These are phyloP conservation scores for Talaromyces sp. DNA, from an alignment of 2,329 filamentous ascomycete species.

Conservation along the genomic window DNA sequence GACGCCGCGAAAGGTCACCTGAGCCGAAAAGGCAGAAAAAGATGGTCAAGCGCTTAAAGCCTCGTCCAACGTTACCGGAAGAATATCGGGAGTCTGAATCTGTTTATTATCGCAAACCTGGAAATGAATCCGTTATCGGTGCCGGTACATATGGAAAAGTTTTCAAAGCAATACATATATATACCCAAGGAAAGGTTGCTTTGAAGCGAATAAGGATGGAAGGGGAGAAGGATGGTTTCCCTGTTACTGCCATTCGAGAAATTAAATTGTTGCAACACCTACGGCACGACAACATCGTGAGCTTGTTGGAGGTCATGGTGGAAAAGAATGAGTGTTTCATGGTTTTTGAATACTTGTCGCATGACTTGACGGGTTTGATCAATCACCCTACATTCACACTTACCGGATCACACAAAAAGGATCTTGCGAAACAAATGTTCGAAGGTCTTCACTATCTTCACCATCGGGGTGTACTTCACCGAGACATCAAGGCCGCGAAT, in stretches of 20 bases:
- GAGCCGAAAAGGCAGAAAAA: slow-evolving; percentile 59
- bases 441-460: slow-evolving; percentile 92
- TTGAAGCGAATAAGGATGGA: slow-evolving; percentile 99
- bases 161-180: slow-evolving; percentile 80
- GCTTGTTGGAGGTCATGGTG: slow-evolving; percentile 96
- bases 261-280: slow-evolving; percentile 95
- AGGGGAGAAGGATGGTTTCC: slow-evolving; percentile 98
- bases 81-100: slow-evolving; percentile 78
- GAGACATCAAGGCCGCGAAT: slow-evolving; percentile 97
- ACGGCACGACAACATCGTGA: slow-evolving; percentile 81
- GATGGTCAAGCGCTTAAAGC: slow-evolving; percentile 65
- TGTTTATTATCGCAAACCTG: slow-evolving; percentile 90
- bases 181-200: slow-evolving; percentile 73
- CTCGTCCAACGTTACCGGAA: slow-evolving; percentile 63
- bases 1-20: slow-evolving; percentile 45
- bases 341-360: slow-evolving; percentile 97
- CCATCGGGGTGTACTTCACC: slow-evolving; percentile 85
- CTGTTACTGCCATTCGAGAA: slow-evolving; percentile 91
- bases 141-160: slow-evolving; percentile 96
- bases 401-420: slow-evolving; percentile 81
- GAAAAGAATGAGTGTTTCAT: slow-evolving; percentile 99
- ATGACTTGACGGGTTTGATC: slow-evolving; percentile 89
- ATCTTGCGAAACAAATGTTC: slow-evolving; percentile 88
- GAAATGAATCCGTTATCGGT: slow-evolving; percentile 94
- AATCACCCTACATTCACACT: slow-evolving; percentile 92